Evolutionary conservation across 257 asterid genomes (phyloP).

Genomic region (Lantana camara): DNA sequence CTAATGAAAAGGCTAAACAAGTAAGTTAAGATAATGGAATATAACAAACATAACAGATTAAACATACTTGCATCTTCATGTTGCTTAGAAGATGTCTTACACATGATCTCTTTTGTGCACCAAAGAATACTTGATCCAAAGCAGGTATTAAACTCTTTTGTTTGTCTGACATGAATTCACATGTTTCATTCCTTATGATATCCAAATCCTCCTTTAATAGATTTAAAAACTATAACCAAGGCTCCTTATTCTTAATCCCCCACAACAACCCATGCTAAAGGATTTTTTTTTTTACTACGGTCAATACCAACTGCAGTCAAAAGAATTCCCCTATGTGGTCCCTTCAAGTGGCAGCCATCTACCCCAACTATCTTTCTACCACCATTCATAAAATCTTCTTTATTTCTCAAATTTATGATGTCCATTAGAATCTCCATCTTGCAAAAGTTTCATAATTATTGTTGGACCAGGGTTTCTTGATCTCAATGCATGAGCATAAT

Average conservation of each 20-base stretch:
- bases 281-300: neutral
- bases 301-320: neutral
- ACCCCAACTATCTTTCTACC: neutral
- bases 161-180: neutral
- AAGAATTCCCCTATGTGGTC: neutral
- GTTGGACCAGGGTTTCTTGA: neutral
- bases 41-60: no score
- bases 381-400: neutral
- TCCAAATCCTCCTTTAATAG: neutral
- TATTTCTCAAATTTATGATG: neutral
- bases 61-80: no score
- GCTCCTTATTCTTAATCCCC: neutral
- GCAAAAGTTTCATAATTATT: neutral
- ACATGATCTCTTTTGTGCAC: neutral
- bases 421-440: no score
- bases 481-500: neutral
- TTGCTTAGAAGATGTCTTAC: neutral
- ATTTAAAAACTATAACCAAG: neutral
- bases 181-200: neutral
- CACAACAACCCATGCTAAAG: neutral
- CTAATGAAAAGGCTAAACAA: no score
- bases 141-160: neutral
- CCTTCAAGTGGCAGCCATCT: neutral
- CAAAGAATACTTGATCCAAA: neutral
- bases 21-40: no score